Conservation (phyloP, 306 rosid species). For the Quercus suber region DNA sequence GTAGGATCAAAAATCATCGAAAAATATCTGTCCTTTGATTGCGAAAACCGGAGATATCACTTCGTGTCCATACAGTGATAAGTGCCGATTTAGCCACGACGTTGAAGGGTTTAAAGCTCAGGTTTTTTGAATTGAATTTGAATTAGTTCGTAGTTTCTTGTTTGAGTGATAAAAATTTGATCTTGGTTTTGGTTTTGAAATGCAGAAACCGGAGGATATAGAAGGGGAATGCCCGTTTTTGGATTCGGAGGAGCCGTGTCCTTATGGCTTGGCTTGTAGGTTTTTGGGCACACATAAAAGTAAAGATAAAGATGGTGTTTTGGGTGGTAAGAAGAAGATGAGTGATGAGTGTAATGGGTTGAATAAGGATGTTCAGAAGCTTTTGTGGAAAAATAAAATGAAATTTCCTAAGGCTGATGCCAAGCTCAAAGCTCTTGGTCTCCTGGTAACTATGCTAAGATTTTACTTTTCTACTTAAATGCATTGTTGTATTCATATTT, state of each 20-base stretch:
- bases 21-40: constrained; percentile 61
- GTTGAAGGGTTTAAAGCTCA: constrained; percentile 68
- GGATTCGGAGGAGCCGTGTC: constrained; percentile 50
- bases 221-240: constrained; percentile 84
- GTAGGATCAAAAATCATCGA: constrained; percentile 67
- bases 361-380: constrained; percentile 77
- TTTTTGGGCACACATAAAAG: constrained; percentile 57
- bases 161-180: not conserved
- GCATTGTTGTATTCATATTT: not conserved
- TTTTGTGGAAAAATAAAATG: constrained; percentile 89
- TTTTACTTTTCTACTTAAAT: not conserved
- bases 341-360: constrained; percentile 71
- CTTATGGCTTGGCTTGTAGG: constrained; percentile 78
- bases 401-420: constrained; percentile 73
- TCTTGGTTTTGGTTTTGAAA: not conserved
- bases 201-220: constrained; percentile 76
- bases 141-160: not conserved
- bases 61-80: constrained; percentile 66
- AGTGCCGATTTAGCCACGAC: constrained; percentile 89
- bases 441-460: constrained; percentile 42
- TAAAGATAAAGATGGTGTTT: constrained; percentile 24
- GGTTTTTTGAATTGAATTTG: constrained; percentile 33
- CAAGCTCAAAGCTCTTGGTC: constrained; percentile 70
- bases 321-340: constrained; percentile 29
- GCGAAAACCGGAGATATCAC: constrained; percentile 70